Evolutionary conservation across 2,329 filamentous ascomycete genomes (phyloP).

Genomic region (Pseudogymnoascus sp.): DNA sequence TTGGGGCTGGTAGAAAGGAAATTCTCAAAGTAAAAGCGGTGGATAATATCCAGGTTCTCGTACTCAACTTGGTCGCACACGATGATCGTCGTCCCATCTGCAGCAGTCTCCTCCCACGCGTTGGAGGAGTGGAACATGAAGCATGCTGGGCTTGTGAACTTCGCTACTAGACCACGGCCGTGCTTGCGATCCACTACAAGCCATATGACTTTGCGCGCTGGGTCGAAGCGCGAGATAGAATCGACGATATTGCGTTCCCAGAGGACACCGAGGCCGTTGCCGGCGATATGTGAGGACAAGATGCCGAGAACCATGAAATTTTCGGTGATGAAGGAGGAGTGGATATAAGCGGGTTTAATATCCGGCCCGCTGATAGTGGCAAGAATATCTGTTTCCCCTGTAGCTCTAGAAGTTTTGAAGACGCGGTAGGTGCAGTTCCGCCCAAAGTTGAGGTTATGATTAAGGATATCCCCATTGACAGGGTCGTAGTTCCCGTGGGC

Average conservation of each 20-base stretch:
- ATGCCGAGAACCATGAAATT: constrained; percentile 68
- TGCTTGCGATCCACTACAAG: constrained; percentile 62
- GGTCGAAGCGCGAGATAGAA: constrained; percentile 57
- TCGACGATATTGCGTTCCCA: constrained; percentile 63
- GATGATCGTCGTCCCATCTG: constrained; percentile 43
- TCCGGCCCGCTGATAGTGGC: constrained; percentile 52
- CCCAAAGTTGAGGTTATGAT: constrained; percentile 69
- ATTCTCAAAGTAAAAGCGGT: constrained; percentile 63
- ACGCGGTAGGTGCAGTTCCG: constrained; percentile 55
- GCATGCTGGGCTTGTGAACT: constrained; percentile 58
- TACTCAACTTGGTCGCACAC: constrained; percentile 61
- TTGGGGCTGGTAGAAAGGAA: constrained; percentile 49
- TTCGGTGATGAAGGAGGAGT: constrained; percentile 69
- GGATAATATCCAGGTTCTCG: constrained; percentile 56
- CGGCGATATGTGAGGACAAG: constrained; percentile 56
- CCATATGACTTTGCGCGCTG: constrained; percentile 55
- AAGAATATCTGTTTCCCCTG: constrained; percentile 62
- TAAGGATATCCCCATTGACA: constrained; percentile 67
- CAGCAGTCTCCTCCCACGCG: constrained; percentile 56
- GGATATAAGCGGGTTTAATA: constrained; percentile 63
- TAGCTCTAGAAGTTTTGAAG: constrained; percentile 56
- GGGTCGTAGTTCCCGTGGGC: constrained; percentile 69
- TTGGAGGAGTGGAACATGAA: constrained; percentile 81
- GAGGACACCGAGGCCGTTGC: constrained; percentile 51
- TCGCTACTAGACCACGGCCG: constrained; percentile 58